Evolutionary conservation across 768 basidiomycete species (phyloP).

Genomic region (Lyophyllum atratum): DNA sequence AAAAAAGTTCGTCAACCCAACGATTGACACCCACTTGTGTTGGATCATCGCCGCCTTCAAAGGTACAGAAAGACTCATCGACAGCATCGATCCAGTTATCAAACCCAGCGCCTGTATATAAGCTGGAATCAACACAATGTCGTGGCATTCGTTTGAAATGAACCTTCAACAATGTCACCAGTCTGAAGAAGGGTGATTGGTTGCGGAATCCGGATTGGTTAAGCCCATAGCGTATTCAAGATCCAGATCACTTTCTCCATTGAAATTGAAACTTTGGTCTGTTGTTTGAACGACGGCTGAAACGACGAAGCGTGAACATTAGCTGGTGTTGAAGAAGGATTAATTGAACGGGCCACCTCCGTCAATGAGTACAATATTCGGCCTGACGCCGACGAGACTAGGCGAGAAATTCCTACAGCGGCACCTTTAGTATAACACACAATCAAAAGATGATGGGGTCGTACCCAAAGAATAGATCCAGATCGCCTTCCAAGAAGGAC

Average conservation of each 20-base stretch:
- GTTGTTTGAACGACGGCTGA: conserved; percentile 46
- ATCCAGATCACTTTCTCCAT: conserved; percentile 61
- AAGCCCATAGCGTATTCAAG: conserved; percentile 58
- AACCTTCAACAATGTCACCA: conserved; percentile 43
- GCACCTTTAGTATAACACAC: background rate
- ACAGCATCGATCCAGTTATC: conserved; percentile 52
- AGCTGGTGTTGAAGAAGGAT: background rate
- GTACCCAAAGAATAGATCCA: conserved; percentile 43
- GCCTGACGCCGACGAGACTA: conserved; percentile 34
- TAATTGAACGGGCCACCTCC: conserved; percentile 23
- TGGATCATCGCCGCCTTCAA: conserved; percentile 47
- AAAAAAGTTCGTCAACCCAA: background rate
- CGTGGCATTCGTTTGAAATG: background rate
- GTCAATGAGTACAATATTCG: conserved; percentile 35
- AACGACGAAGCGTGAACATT: background rate
- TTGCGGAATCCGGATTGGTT: conserved; percentile 34
- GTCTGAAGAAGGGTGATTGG: conserved; percentile 44
- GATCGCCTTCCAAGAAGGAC: conserved; percentile 43
- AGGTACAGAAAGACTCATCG: conserved; percentile 45
- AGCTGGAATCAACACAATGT: background rate
- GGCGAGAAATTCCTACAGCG: conserved; percentile 36
- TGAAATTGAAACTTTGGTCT: conserved; percentile 42
- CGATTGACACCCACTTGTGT: conserved; percentile 20
- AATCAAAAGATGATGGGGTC: background rate
- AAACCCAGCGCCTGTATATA: conserved; percentile 40